Conservation (phyloP, 257 asterid genomes). For the Coffea canephora region DNA sequence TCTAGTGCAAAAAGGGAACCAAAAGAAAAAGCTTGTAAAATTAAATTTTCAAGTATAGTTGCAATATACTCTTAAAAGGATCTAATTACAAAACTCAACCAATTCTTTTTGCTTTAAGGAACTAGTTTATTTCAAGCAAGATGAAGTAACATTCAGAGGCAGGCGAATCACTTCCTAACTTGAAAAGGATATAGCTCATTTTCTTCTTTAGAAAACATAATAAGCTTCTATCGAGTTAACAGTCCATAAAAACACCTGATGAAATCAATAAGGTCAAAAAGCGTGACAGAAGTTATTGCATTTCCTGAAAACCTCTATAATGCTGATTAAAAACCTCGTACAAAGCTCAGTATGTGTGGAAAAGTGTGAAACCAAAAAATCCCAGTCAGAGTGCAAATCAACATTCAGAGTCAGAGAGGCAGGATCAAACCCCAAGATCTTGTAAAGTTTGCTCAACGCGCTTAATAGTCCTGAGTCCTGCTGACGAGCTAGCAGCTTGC, state of each 20-base stretch:
- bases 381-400: neutral
- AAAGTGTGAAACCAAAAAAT: neutral
- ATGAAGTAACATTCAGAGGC: neutral
- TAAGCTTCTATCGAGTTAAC: neutral
- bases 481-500: conserved; percentile 98
- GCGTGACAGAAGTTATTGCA: neutral
- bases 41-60: neutral
- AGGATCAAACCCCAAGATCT: conserved; percentile 91
- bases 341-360: neutral
- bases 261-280: neutral
- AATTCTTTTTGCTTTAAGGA: neutral
- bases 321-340: neutral
- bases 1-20: neutral
- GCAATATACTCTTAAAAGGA: neutral
- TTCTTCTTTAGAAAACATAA: neutral
- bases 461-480: conserved; percentile 94
- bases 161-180: neutral
- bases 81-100: neutral
- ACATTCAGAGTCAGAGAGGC: conserved; percentile 7
- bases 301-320: neutral
- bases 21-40: neutral
- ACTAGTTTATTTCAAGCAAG: neutral
- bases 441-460: conserved; percentile 95
- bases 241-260: neutral
- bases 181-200: neutral